Evolutionary conservation across 164 flowering plant genomes (phyloP).

Genomic region (Dillenia turbinata): DNA sequence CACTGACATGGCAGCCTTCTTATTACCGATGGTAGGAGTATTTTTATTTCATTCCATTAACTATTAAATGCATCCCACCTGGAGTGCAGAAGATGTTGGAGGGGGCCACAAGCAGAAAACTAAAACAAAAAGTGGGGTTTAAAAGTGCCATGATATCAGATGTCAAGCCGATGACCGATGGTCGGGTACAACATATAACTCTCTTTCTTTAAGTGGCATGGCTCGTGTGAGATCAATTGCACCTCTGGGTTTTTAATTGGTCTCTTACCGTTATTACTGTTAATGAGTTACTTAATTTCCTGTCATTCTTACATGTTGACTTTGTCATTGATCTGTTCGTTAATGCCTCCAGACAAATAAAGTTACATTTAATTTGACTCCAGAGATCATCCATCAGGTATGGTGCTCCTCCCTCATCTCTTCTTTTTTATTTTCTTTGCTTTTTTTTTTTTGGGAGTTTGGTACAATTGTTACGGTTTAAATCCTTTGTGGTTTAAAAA

Average conservation of each 20-base stretch:
- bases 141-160: conserved; percentile 85
- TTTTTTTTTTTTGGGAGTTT: not conserved
- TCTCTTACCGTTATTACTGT: too few relatives aligned
- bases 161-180: conserved; percentile 76
- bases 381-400: conserved; percentile 94
- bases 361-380: conserved; percentile 86
- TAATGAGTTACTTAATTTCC: too few relatives aligned
- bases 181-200: conserved; percentile 55
- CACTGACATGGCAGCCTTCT: too few relatives aligned
- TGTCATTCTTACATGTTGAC: too few relatives aligned
- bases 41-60: not conserved
- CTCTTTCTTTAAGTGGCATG: conserved; percentile 1
- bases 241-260: too few relatives aligned
- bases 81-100: conserved; percentile 69
- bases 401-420: conserved; percentile 6
- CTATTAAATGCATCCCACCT: not conserved
- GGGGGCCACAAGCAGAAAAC: conserved; percentile 33
- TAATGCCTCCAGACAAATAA: conserved; percentile 68
- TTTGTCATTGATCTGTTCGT: not conserved
- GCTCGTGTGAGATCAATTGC: not conserved
- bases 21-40: not conserved
- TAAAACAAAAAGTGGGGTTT: conserved; percentile 71
- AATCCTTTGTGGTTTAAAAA: not conserved
- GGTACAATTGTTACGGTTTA: not conserved
- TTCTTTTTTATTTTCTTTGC: conserved; percentile 4